Conservation (phyloP, 306 rosid genomes). For the Potentilla sterilis region DNA sequence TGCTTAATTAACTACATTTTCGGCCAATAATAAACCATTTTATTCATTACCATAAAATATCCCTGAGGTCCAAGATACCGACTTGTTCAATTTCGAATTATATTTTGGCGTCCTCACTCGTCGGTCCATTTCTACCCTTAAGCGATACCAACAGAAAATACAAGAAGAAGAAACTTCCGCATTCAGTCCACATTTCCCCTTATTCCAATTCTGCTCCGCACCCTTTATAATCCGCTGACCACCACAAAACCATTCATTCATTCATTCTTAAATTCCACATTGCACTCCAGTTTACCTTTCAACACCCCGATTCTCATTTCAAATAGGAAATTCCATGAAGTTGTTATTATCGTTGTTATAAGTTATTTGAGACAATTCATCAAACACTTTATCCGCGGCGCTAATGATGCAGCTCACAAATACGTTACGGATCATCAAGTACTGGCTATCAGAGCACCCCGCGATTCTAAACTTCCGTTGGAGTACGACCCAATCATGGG, state of each 20-base stretch:
- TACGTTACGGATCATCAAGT: slow-evolving; percentile 15
- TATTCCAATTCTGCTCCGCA: background rate
- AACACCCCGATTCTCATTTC: background rate
- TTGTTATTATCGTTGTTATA: no score
- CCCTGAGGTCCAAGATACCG: background rate
- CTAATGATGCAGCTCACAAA: background rate
- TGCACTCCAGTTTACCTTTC: background rate
- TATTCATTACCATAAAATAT: background rate
- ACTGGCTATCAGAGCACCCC: slow-evolving; percentile 62
- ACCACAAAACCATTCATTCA: background rate
- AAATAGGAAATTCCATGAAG: no score
- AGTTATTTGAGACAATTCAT: background rate
- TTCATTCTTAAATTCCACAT: background rate
- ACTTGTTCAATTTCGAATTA: background rate
- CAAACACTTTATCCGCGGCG: no score
- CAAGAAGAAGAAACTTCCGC: background rate
- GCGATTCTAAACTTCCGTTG: slow-evolving; percentile 52
- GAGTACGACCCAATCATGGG: slow-evolving; percentile 62
- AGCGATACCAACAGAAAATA: background rate
- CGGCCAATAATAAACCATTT: background rate
- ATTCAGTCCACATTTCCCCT: background rate
- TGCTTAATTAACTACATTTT: background rate
- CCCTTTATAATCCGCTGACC: background rate
- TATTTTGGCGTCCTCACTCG: background rate
- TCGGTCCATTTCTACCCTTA: background rate